These are phyloP conservation scores for Fraxinus greggii DNA, from an alignment of 305 asterid genomes.

Conservation along the genomic window DNA sequence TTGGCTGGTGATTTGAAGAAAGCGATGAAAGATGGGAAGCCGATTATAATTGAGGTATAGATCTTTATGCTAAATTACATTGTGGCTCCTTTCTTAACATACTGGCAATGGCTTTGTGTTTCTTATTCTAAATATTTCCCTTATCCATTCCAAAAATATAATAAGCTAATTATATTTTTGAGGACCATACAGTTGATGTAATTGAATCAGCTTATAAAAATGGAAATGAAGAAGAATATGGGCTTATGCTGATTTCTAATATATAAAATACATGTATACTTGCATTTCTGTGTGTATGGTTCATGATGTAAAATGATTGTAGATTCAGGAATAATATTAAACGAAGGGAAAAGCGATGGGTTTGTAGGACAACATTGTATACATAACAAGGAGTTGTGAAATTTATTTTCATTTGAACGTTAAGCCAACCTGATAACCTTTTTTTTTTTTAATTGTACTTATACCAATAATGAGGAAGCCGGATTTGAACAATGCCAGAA, in stretches of 20 bases:
- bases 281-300: neutral
- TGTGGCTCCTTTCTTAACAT: constrained; percentile 12
- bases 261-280: neutral
- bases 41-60: constrained; percentile 88
- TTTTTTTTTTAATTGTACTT: neutral
- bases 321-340: neutral
- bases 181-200: neutral
- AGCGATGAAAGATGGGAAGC: constrained; percentile 98
- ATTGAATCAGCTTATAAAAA: neutral
- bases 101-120: neutral
- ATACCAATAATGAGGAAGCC: neutral
- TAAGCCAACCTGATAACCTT: neutral
- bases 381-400: neutral
- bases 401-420: neutral
- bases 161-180: constrained; percentile 6
- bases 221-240: neutral
- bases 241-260: neutral
- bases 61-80: constrained; percentile 17
- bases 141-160: neutral
- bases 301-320: neutral
- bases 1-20: constrained; percentile 98
- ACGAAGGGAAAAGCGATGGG: neutral
- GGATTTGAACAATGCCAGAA: neutral
- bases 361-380: neutral
- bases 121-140: constrained; percentile 6